A percentile compares a stretch with the other conserved stretches of the same genome.
phyloP scores from a whole-genome alignment of 2,329 filamentous ascomycete species.

The Ceratocystis ficicola region DNA sequence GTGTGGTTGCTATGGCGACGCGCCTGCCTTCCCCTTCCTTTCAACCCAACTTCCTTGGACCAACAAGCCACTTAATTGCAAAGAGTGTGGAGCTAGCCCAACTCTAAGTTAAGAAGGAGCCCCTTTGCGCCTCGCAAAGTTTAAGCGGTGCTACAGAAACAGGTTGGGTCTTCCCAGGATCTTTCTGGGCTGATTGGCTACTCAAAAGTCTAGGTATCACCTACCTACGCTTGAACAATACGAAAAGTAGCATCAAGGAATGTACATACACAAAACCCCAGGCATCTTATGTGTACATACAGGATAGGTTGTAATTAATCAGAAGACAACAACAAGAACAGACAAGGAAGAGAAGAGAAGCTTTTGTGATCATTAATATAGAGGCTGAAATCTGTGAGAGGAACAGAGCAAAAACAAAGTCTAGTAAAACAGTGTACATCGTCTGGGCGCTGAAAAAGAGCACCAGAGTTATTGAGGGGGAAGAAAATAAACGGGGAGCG shows the following conservation, averaged over 20 bases:
- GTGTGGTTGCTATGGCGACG: slow-evolving; percentile 8
- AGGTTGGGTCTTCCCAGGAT: not conserved
- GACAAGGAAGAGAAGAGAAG: not conserved
- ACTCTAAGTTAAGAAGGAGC: slow-evolving; percentile 4
- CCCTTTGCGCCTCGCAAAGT: not conserved
- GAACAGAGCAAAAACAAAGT: not conserved
- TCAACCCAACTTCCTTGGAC: not conserved
- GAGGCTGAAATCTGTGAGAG: not conserved
- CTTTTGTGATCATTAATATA: not conserved
- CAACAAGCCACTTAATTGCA: not conserved
- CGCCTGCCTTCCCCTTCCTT: slow-evolving; percentile 1
- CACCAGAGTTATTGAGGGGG: not conserved
- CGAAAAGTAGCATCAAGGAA: not conserved
- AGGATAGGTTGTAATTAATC: too few relatives aligned
- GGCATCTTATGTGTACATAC: too few relatives aligned
- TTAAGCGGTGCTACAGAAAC: slow-evolving; percentile 6
- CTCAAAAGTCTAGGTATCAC: not conserved
- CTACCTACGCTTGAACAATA: too few relatives aligned
- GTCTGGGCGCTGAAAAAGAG: slow-evolving; percentile 4
- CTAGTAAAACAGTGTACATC: slow-evolving; percentile 14
- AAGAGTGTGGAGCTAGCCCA: not conserved
- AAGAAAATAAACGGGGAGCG: not conserved
- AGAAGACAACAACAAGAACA: not conserved
- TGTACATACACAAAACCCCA: too few relatives aligned
- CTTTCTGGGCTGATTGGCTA: not conserved